phyloP scores from a whole-genome alignment of 441 rosid genomes.

The Mallotus japonicus region DNA sequence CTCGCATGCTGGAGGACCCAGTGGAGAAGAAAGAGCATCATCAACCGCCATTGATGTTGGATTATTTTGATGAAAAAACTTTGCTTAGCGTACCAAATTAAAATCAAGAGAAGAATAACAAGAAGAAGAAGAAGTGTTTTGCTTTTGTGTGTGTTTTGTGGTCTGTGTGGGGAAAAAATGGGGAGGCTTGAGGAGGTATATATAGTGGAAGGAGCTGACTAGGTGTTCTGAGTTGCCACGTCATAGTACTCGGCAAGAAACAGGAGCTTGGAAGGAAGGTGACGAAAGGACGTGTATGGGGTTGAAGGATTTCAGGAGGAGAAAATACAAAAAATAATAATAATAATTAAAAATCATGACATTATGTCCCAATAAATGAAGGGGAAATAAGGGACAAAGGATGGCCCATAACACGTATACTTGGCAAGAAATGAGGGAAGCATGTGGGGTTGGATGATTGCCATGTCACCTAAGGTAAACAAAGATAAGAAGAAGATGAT shows the following conservation, averaged over 20 bases:
- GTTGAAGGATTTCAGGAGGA: background rate
- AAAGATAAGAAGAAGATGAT: background rate
- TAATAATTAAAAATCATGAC: background rate
- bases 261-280: background rate
- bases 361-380: conserved; percentile 24
- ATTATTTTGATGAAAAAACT: no score
- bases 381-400: conserved; percentile 40
- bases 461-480: conserved; percentile 45
- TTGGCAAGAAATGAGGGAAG: conserved; percentile 47
- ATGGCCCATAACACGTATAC: conserved; percentile 53
- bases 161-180: conserved; percentile 14
- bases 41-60: conserved; percentile 62
- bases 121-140: background rate
- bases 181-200: conserved; percentile 32
- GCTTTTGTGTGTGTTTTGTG: no score
- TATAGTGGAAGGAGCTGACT: conserved; percentile 36
- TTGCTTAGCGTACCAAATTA: no score
- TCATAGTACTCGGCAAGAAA: conserved; percentile 10
- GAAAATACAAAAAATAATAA: background rate
- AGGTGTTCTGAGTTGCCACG: conserved; percentile 30
- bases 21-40: conserved; percentile 53
- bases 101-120: background rate
- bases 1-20: conserved; percentile 76
- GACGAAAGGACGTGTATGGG: background rate
- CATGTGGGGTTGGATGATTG: conserved; percentile 74